Base-by-base conservation (phyloP, 202 grass and related monocot genomes). In the Thinopyrum obtusiflorum region DNA sequence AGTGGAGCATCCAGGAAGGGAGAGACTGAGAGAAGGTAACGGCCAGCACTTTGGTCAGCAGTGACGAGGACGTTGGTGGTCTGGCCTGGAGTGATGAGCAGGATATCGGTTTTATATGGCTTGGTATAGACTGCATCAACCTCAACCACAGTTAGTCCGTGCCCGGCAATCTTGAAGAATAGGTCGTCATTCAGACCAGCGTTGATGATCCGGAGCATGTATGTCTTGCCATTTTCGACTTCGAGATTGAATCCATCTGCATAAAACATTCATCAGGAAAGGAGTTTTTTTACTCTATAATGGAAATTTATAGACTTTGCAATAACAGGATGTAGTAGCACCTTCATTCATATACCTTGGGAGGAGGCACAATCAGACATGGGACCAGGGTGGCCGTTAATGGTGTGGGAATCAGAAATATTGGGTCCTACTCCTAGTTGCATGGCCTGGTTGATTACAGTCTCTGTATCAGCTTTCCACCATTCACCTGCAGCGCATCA, bases 141-240 rank as follows among this genome's bases (percentile, higher is more conserved):
- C 77, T 93, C 94, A 21, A 96, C 91, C 21, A 96, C 76, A 1
- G 87, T 97, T 68, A 97, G 53, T 28, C 77, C 28, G 17, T 93
- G 94, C 25, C 87, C 85, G 0, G 94, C 91, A 47, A 97, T 79
- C 85, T 88, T 93, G 74, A 97, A 87, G 53, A 97, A 97, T 33
- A 93, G 82, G 24, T 97, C 87, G 13, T 97, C 94, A 57, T 97
- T 97, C 53, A 97, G 83, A 0, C 89, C 94, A 33, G 94, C 94
- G 23, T 97, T 97, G 89, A 97, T 86, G 86, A 96, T 91, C 27
- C 94, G 89, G 21, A 96, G 89, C 85, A 96, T 79, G 77, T 96
- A 96, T 11, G 85, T 96, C 83, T 88, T 93, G 31, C 91, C 87
- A 65, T 70, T 84, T 37, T 96, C 85, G 32, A 96, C 94, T 47